Conservation (phyloP, 164 flowering plant species). For the Platanus orientalis region DNA sequence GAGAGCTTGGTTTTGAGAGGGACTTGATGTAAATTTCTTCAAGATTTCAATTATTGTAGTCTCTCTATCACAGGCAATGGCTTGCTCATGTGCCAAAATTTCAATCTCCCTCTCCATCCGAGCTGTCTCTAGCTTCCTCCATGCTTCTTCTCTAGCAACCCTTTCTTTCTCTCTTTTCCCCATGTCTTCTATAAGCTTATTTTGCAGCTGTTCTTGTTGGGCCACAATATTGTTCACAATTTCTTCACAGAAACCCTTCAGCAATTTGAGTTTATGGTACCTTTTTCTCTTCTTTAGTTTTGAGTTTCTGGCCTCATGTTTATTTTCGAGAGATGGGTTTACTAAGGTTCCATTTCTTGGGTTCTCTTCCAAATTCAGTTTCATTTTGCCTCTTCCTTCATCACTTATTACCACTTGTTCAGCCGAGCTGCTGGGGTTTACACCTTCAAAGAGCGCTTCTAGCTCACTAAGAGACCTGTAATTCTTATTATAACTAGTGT, state of each 20-base stretch:
- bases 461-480: constrained; percentile 44
- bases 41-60: constrained; percentile 49
- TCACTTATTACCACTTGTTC: constrained; percentile 1
- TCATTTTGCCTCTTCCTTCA: constrained; percentile 7
- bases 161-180: too few species aligned
- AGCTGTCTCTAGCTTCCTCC: constrained; percentile 54
- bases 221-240: constrained; percentile 54
- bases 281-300: constrained; percentile 33
- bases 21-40: constrained; percentile 36
- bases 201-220: constrained; percentile 66
- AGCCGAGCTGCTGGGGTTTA: constrained; percentile 10
- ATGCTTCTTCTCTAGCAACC: too few species aligned
- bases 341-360: constrained; percentile 21
- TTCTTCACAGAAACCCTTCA: constrained; percentile 56
- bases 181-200: constrained; percentile 61
- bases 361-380: constrained; percentile 20
- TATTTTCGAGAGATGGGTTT: constrained; percentile 18
- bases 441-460: constrained; percentile 43
- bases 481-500: constrained; percentile 23
- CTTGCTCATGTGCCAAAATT: constrained; percentile 54
- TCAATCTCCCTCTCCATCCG: constrained; percentile 51
- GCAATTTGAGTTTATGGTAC: constrained; percentile 37
- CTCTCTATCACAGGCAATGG: constrained; percentile 51
- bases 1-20: constrained; percentile 11
- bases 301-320: constrained; percentile 15